A percentile compares a stretch with the other conserved stretches of the same genome.
These are phyloP conservation scores for Claviceps digitariae DNA, from an alignment of 2,329 filamentous ascomycete genomes.

Conservation along the genomic window DNA sequence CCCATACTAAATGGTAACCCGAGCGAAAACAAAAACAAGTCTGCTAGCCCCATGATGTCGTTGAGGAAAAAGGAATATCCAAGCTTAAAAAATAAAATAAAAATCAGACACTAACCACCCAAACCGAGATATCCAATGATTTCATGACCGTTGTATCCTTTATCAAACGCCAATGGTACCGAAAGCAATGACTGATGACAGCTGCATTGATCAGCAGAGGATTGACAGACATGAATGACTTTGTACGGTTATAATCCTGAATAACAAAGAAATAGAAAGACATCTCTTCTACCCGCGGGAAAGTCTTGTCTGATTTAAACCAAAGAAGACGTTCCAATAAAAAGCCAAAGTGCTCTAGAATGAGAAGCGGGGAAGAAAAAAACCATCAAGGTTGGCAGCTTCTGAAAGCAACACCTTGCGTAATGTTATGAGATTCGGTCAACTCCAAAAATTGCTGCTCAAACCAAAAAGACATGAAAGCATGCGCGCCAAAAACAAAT, in stretches of 20 bases:
- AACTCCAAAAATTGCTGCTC: background rate
- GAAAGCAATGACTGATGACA: background rate
- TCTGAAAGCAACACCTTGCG: background rate
- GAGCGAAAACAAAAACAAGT: background rate
- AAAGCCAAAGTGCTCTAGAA: background rate
- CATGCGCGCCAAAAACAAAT: too few relatives aligned
- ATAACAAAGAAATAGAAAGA: background rate
- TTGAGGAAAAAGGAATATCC: too few relatives aligned
- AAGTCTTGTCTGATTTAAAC: background rate
- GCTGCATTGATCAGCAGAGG: background rate
- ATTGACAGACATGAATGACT: background rate
- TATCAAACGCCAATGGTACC: constrained; percentile 1
- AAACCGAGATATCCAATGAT: background rate
- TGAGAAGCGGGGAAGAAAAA: background rate
- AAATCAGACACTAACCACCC: constrained; percentile 1
- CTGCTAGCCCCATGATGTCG: background rate
- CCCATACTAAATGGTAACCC: too few relatives aligned
- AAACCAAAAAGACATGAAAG: background rate
- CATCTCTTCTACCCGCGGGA: background rate
- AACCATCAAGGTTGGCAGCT: background rate
- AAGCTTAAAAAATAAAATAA: background rate
- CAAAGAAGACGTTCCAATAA: background rate
- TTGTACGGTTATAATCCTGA: background rate
- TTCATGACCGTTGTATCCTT: constrained; percentile 3
- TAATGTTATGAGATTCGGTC: background rate